Percentiles rank a stretch among this genome's conserved stretches.
These are phyloP conservation scores for Alternaria metachromatica DNA, from an alignment of 2,329 filamentous ascomycete species.

Conservation along the genomic window DNA sequence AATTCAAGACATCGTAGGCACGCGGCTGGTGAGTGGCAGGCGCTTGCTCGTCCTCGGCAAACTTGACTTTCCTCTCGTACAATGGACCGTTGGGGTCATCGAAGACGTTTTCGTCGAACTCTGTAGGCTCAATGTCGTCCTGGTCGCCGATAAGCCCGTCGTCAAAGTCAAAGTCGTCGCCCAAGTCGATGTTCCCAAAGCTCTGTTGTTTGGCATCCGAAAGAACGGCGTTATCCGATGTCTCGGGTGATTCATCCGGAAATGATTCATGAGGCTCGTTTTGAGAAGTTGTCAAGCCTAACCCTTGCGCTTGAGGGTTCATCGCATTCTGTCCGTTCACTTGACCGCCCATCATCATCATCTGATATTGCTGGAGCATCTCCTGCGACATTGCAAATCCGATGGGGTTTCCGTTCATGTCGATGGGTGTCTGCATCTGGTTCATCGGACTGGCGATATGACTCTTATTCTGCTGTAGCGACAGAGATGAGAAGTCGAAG, in stretches of 20 bases:
- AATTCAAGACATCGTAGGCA: conserved; percentile 17
- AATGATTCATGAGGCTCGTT: conserved; percentile 12
- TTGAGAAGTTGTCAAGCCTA: conserved; percentile 28
- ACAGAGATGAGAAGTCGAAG: conserved; percentile 45
- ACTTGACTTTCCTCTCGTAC: conserved; percentile 57
- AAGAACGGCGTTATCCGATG: conserved; percentile 7
- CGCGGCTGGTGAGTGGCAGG: conserved; percentile 23
- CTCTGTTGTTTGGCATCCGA: conserved; percentile 13
- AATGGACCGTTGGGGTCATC: conserved; percentile 59
- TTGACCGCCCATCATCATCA: conserved; percentile 3
- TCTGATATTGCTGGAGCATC: conserved; percentile 27
- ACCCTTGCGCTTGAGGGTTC: conserved; percentile 8
- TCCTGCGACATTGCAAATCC: conserved; percentile 43
- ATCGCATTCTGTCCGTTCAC: background rate
- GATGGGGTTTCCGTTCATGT: conserved; percentile 41
- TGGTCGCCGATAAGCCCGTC: conserved; percentile 65
- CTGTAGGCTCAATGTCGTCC: conserved; percentile 57
- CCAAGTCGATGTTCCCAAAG: conserved; percentile 27
- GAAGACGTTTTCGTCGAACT: conserved; percentile 77
- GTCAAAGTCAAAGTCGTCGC: conserved; percentile 72
- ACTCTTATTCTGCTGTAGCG: conserved; percentile 26
- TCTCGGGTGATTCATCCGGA: conserved; percentile 13
- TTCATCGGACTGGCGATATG: conserved; percentile 20
- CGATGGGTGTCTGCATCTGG: conserved; percentile 35
- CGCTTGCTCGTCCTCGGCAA: conserved; percentile 23